These are phyloP conservation scores for Leishmania tarentolae DNA, from an alignment of 208 protist species.

Conservation along the genomic window DNA sequence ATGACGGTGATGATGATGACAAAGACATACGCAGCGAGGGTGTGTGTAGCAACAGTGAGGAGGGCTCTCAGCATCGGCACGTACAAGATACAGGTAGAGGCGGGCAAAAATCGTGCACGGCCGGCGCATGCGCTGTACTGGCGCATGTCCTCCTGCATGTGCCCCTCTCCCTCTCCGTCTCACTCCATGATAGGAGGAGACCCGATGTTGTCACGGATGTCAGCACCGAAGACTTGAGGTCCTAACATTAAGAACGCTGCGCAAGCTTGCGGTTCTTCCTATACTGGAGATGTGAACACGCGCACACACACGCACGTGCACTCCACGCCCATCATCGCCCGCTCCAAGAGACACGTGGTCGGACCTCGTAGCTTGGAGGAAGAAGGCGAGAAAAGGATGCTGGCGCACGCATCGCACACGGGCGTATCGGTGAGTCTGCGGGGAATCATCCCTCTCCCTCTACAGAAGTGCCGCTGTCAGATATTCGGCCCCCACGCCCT, in stretches of 20 bases:
- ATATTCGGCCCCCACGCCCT: conserved; percentile 62
- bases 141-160: background rate
- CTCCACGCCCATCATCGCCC: background rate
- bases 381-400: background rate
- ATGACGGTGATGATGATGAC: background rate
- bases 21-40: background rate
- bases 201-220: background rate
- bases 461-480: conserved; percentile 58
- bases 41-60: background rate
- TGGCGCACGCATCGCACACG: background rate
- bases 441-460: background rate
- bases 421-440: background rate
- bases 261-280: background rate
- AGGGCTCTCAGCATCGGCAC: background rate
- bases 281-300: background rate
- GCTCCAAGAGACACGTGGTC: background rate
- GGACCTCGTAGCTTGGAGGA: background rate
- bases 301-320: background rate
- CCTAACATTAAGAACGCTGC: background rate
- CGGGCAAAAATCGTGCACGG: background rate
- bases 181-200: background rate
- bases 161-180: background rate
- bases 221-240: background rate
- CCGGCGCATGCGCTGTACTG: background rate
- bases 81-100: background rate